phyloP scores from a whole-genome alignment of 129 eudicot species.

The Flaveria bidentis region DNA sequence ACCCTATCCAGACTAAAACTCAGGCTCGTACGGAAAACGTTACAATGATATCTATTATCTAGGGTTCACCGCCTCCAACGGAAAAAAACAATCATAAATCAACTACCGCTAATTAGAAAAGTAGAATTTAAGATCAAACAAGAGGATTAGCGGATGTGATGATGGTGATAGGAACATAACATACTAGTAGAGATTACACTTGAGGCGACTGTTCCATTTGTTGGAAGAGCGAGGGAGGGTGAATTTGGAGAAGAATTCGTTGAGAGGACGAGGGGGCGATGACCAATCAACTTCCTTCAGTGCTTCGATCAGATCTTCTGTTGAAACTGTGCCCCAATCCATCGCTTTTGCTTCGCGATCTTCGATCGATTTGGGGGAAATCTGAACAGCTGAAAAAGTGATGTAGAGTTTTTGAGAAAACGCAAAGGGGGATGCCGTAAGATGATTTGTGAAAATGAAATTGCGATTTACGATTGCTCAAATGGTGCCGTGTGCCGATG shows the following conservation, averaged over 20 bases:
- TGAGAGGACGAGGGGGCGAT: constrained; percentile 88
- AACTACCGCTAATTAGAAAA: not conserved
- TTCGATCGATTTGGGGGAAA: constrained; percentile 17
- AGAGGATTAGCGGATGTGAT: not conserved
- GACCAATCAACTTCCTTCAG: constrained; percentile 97
- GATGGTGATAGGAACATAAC: constrained; percentile 42
- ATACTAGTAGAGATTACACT: constrained; percentile 97
- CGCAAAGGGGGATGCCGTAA: not conserved
- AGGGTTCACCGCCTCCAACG: constrained; percentile 11
- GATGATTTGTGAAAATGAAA: constrained; percentile 1
- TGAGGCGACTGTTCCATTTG: constrained; percentile 97
- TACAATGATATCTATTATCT: not conserved
- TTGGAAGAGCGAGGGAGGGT: constrained; percentile 82
- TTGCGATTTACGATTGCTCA: not conserved
- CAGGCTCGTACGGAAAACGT: not conserved
- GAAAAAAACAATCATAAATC: not conserved
- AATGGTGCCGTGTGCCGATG: constrained; percentile 24
- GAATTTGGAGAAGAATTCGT: constrained; percentile 92
- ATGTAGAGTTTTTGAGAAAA: constrained; percentile 9
- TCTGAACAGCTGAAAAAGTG: not conserved
- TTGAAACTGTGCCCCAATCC: constrained; percentile 95
- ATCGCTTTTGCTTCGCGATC: constrained; percentile 29
- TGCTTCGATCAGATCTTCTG: constrained; percentile 95
- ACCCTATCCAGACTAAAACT: not conserved
- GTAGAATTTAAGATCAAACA: not conserved